Base-by-base conservation (phyloP, 2,329 filamentous ascomycete genomes). In the Cryoendolithus antarcticus region DNA sequence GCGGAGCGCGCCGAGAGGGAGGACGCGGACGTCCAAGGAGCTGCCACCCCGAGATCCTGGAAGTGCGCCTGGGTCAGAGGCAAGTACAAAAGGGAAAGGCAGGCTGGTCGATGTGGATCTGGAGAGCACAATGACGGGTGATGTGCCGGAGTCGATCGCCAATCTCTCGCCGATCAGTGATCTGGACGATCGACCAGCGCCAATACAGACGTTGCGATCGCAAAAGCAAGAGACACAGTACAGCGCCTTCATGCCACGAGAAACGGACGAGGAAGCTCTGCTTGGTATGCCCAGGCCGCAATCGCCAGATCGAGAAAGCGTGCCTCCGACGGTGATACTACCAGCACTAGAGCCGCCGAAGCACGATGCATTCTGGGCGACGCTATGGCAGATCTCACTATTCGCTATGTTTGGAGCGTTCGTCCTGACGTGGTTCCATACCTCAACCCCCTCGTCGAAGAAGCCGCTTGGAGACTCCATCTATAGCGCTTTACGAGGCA, bases 311-410 rank as follows among this genome's bases (percentile, higher is more conserved):
- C 60, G 60, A 30, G 71, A 73, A 27, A 72, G 68, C n/a, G 64
- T 72, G 11, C 74, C 74, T 34, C 67, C 70, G 19, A 67, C 73
- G 0, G 67, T 77, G 27, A 67, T 74, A 15, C 65, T 72, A 8
- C 66, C 75, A 4, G 71, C 78, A 31, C 71, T 72, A 36, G 81
- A 88, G 53, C 72, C 82, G 13, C 86, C 86, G 43, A 72, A 74
- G 36, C 86, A 96, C 58, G 91, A 98, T 60, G 71, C 80, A 4
- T 93, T 96, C 63, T 98, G 91, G 71, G 85, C 83, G 3, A 88
- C 85, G 62, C 70, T 95, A 32, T 98, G 88, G 58, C 65, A 93
- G 35, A 91, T 96, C 51, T 78, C 78, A 28, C 65, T 93, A 38
- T 86, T 84, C 34, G 82, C 81, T 30, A 74, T 96, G 55, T 75